phyloP scores from a whole-genome alignment of 352 stramenopile genomes.

The Pythium coloratum region DNA sequence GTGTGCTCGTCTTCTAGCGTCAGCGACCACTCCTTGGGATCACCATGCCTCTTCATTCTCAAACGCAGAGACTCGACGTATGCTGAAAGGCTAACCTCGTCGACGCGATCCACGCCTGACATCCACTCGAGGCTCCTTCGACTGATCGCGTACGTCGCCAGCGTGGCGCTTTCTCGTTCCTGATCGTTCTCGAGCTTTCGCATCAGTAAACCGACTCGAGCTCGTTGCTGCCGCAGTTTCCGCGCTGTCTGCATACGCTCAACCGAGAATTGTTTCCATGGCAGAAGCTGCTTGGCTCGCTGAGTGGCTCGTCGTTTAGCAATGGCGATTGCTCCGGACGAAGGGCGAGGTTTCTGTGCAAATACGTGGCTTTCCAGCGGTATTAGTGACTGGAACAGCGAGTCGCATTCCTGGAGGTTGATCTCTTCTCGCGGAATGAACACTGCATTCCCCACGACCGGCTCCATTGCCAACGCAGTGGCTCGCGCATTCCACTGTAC shows the following conservation, averaged over 20 bases:
- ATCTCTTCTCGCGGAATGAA: constrained; percentile 14
- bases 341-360: constrained; percentile 6
- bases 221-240: constrained; percentile 16
- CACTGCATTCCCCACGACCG: constrained; percentile 27
- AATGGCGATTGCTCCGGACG: constrained; percentile 3
- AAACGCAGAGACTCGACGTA: constrained; percentile 11
- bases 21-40: constrained; percentile 1
- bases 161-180: constrained; percentile 18
- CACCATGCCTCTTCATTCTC: neutral
- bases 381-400: constrained; percentile 10
- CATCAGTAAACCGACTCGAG: constrained; percentile 2
- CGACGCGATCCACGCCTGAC: neutral
- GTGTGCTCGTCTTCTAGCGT: neutral
- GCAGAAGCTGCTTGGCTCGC: constrained; percentile 45
- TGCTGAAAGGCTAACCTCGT: neutral
- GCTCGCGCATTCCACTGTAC: constrained; percentile 34
- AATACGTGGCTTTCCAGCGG: neutral
- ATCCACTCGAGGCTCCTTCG: constrained; percentile 34
- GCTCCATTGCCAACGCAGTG: constrained; percentile 25
- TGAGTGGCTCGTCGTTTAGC: constrained; percentile 17
- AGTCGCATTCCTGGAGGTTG: constrained; percentile 4
- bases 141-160: constrained; percentile 28
- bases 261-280: constrained; percentile 61
- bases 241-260: constrained; percentile 43
- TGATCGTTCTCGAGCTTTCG: constrained; percentile 3